Conservation (phyloP, 192 early-diverging fungal genomes). For the Mortierella claussenii region DNA sequence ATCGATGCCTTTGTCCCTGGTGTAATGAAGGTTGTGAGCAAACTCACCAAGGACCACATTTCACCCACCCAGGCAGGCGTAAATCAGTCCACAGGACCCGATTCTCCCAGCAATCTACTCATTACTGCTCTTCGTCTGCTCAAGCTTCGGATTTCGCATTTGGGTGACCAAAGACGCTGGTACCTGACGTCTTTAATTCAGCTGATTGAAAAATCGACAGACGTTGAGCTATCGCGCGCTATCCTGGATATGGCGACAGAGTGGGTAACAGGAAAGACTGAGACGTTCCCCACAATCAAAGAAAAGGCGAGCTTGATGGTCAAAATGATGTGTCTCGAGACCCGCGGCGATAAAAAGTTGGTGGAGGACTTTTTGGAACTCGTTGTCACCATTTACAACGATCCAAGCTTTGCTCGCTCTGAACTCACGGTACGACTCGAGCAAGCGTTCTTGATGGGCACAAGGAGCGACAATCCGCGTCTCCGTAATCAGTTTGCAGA, state of each 20-base stretch:
- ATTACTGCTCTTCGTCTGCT: conserved; percentile 65
- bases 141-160: conserved; percentile 69
- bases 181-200: conserved; percentile 85
- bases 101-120: conserved; percentile 62
- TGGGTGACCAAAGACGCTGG: conserved; percentile 88
- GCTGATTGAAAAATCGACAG: conserved; percentile 87
- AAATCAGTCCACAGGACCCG: conserved; percentile 51
- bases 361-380: conserved; percentile 88
- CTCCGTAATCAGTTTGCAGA: conserved; percentile 83
- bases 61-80: conserved; percentile 51
- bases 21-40: conserved; percentile 86
- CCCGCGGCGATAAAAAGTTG: conserved; percentile 71
- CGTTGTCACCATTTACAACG: conserved; percentile 91
- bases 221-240: conserved; percentile 73
- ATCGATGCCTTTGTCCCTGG: conserved; percentile 78
- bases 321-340: conserved; percentile 91
- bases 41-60: conserved; percentile 87
- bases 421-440: conserved; percentile 95
- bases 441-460: conserved; percentile 93
- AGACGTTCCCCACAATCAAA: conserved; percentile 95
- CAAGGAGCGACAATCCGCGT: conserved; percentile 79
- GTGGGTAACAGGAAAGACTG: conserved; percentile 85
- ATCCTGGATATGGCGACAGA: conserved; percentile 86
- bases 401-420: conserved; percentile 82
- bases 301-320: conserved; percentile 95